Percentiles rank a stretch among this genome's conserved stretches.
Conservation (phyloP, 192 early-diverging fungal genomes). For the Coemansia sp. region DNA sequence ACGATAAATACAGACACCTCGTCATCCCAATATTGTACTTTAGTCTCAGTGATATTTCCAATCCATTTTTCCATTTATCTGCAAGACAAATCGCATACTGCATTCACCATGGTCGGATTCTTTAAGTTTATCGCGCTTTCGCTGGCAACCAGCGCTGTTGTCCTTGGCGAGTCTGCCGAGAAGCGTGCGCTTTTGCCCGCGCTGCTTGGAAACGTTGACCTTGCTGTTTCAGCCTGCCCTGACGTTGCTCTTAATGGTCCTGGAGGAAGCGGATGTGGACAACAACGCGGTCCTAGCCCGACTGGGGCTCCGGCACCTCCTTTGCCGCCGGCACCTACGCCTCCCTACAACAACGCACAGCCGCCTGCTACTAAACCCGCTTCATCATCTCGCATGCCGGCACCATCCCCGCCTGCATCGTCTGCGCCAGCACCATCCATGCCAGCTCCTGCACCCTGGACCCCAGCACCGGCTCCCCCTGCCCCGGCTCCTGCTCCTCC, state of each 20-base stretch:
- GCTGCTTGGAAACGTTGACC: conserved; percentile 45
- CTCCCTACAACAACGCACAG: conserved; percentile 22
- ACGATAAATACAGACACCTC: background rate
- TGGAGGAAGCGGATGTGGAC: conserved; percentile 21
- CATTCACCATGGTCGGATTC: conserved; percentile 27
- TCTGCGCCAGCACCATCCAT: conserved; percentile 9
- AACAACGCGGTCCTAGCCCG: conserved; percentile 11
- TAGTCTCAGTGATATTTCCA: background rate
- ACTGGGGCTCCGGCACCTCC: background rate
- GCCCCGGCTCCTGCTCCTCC: conserved; percentile 14
- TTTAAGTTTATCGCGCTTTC: conserved; percentile 22
- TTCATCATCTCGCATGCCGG: background rate
- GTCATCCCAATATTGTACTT: background rate
- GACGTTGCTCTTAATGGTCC: conserved; percentile 33
- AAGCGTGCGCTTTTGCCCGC: conserved; percentile 44
- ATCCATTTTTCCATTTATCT: background rate
- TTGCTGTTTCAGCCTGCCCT: conserved; percentile 41
- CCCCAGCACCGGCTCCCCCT: conserved; percentile 10
- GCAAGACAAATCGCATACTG: background rate
- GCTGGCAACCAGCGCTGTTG: conserved; percentile 14
- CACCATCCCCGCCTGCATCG: conserved; percentile 7
- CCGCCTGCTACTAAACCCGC: conserved; percentile 13
- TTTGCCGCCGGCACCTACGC: background rate
- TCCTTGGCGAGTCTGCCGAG: conserved; percentile 14
- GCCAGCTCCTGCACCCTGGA: conserved; percentile 9